These are phyloP conservation scores for Tetraselmis striata DNA, from an alignment of 139 green algal species.

Conservation along the genomic window DNA sequence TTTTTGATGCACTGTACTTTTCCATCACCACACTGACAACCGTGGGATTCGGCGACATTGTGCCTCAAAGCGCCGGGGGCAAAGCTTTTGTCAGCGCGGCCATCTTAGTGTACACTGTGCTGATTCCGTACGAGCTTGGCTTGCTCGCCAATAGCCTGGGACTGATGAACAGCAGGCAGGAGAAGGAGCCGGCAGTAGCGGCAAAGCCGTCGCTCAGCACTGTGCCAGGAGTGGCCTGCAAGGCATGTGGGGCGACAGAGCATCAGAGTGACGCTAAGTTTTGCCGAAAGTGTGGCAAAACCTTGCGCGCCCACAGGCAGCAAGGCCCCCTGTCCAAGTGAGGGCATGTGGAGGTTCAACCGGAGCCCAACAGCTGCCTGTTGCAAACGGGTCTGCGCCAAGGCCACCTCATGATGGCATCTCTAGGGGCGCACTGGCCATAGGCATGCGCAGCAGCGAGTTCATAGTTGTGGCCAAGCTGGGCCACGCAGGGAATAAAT, in stretches of 20 bases:
- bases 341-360: too few species aligned
- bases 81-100: not conserved
- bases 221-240: not conserved
- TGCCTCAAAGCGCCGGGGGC: not conserved
- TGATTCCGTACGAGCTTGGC: not conserved
- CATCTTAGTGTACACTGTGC: not conserved
- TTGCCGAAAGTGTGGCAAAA: not conserved
- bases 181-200: not conserved
- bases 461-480: too few species aligned
- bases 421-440: too few species aligned
- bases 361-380: too few species aligned
- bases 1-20: slow-evolving; percentile 2
- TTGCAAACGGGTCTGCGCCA: too few species aligned
- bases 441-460: too few species aligned
- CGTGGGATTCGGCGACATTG: not conserved
- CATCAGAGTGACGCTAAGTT: not conserved
- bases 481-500: too few species aligned
- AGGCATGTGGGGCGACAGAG: not conserved
- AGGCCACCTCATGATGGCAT: too few species aligned
- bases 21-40: slow-evolving; percentile 1
- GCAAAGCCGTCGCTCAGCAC: not conserved
- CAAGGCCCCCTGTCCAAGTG: too few species aligned
- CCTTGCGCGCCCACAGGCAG: too few species aligned
- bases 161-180: not conserved
- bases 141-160: not conserved